A percentile compares a stretch with the other conserved stretches of the same genome.
Evolutionary conservation across 306 rosid genomes (phyloP).

Genomic region (Fagus crenata): DNA sequence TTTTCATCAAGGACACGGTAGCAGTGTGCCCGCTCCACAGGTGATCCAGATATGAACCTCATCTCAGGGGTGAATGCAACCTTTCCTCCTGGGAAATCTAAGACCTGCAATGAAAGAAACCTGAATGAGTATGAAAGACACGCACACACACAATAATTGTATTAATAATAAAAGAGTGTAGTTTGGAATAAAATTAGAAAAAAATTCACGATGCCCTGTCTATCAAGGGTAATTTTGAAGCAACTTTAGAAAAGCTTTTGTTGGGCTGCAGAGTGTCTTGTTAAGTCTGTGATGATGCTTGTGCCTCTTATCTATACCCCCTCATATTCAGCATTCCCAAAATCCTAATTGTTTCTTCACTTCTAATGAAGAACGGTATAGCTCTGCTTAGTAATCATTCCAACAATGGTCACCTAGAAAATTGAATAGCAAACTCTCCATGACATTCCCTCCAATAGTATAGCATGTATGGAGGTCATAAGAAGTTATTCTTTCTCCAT

Average conservation of each 20-base stretch:
- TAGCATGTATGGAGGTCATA: neutral
- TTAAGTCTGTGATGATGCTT: neutral
- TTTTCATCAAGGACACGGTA: constrained; percentile 76
- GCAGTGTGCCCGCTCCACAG: constrained; percentile 53
- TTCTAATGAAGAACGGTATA: neutral
- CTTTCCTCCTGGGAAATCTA: constrained; percentile 79
- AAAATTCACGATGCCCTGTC: neutral
- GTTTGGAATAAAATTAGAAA: neutral
- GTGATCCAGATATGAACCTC: constrained; percentile 57
- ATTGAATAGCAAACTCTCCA: neutral
- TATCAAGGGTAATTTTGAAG: neutral
- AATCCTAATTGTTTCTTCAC: neutral
- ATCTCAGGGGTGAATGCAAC: constrained; percentile 55
- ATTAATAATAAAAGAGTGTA: neutral
- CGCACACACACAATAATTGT: too few relatives aligned
- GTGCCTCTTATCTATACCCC: neutral
- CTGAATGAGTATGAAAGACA: neutral
- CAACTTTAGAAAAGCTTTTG: neutral
- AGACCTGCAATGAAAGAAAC: constrained; percentile 35
- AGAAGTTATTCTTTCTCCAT: neutral
- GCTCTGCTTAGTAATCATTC: neutral
- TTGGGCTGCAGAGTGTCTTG: neutral
- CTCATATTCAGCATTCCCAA: neutral
- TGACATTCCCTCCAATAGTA: neutral
- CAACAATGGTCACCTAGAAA: neutral